A percentile compares a stretch with the other conserved stretches of the same genome.
Conservation (phyloP, 2,329 filamentous ascomycete genomes). For the Aspergillus eucalypticola region DNA sequence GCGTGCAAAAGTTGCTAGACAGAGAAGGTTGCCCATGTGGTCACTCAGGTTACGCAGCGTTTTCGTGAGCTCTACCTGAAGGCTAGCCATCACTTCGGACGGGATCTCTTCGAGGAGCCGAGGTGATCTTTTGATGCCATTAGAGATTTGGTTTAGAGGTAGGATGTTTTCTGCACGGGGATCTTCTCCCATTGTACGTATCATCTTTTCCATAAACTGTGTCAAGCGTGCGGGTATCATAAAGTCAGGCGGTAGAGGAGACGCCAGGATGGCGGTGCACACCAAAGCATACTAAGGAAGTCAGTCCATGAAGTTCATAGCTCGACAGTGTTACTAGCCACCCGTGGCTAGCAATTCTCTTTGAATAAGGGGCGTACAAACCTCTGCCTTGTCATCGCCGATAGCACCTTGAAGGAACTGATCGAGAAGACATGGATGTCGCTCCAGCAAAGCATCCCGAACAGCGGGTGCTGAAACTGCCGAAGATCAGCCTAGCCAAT, state of each 20-base stretch:
- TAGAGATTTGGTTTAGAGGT: slow-evolving; percentile 38
- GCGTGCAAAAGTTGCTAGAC: slow-evolving; percentile 42
- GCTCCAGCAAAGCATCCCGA: slow-evolving; percentile 35
- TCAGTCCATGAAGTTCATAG: neutral
- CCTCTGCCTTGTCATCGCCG: slow-evolving; percentile 30
- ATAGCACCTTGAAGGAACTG: slow-evolving; percentile 34
- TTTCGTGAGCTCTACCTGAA: slow-evolving; percentile 41
- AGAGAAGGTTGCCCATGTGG: slow-evolving; percentile 43
- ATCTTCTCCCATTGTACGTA: slow-evolving; percentile 30
- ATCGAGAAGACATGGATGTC: slow-evolving; percentile 38
- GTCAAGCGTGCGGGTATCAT: slow-evolving; percentile 36
- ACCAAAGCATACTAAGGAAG: slow-evolving; percentile 29
- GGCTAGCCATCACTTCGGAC: slow-evolving; percentile 34
- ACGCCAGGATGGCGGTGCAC: slow-evolving; percentile 39
- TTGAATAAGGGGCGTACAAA: slow-evolving; percentile 18
- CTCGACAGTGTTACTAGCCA: too few species aligned
- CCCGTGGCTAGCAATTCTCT: neutral
- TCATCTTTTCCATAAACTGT: slow-evolving; percentile 34
- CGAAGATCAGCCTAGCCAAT: slow-evolving; percentile 14
- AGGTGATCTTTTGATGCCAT: slow-evolving; percentile 30
- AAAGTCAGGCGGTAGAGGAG: slow-evolving; percentile 30
- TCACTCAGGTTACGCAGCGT: slow-evolving; percentile 42
- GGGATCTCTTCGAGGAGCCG: slow-evolving; percentile 31
- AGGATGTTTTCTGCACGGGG: slow-evolving; percentile 36
- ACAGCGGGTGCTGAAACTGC: slow-evolving; percentile 32